Base-by-base conservation (phyloP, 2,329 filamentous ascomycete species). In the Scedosporium aurantiacum region DNA sequence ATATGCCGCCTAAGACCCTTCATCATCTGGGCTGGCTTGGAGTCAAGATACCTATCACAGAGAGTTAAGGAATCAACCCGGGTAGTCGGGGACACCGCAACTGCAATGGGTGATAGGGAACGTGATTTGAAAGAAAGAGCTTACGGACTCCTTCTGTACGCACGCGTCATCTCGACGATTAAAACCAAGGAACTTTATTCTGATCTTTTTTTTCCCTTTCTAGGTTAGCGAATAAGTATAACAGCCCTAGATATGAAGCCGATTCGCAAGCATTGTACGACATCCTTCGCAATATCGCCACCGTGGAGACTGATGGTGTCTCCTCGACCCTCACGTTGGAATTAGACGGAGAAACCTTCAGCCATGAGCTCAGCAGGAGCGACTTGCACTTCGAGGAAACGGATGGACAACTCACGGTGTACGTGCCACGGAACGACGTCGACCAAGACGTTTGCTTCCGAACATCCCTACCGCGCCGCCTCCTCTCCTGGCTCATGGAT, bases 401-500 rank as follows among this genome's bases (percentile, higher is more conserved):
- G 2, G 21, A 61, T 1, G 58, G 52, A 1, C 23, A 52, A 1
- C 64, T 69, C 40, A 64, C 58, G 27, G 61, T 72, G 2, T 73
- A 68, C 40, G 16, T 73, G 4, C 70, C 71, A 1, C 62, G 60
- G 8, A 16, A 64, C 25, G 62, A 63, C 16, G 52, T 63, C 6
- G 43, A 63, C 5, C 69, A 67, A 54, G 52, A 66, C 18, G 62
- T 64, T 16, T 65, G 62, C 43, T 70, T 69, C 63, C 58, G 45
- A 10, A 62, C 57, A 3, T 14, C 18, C 1, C 66, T 73, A 23
- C 63, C 67, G 0, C 23, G 62, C 16, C 66, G 58, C 2, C 61
- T 73, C 0, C 63, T 67, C 2, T 58, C 65, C 7, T 72, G 69
- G 68, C 63, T 73, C 37, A 70, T 72, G 69, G 66, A 63, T 14